Evolutionary conservation across 805 yeast genomes (phyloP), one percentile per base, ranked within the genome.

Genomic region (Saccharomycopsis guyanensis): DNA sequence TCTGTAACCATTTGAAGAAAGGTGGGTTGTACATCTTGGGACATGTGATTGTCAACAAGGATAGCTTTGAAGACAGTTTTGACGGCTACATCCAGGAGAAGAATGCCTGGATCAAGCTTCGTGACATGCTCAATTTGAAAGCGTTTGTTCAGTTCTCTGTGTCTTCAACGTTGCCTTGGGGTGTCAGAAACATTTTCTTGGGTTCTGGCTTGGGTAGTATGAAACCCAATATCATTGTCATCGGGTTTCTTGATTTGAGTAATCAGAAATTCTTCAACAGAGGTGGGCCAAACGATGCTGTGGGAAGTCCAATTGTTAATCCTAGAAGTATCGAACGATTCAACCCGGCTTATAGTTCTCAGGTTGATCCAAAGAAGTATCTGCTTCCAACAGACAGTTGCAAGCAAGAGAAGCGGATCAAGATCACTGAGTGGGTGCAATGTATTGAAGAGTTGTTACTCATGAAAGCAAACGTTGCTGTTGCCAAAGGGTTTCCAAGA

Each of bases 191-290:
- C 59, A 88, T 93, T 7, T 88, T 77, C 49, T 62, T 91, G 50
- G 97, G 97, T 0, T 84, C 95, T 2, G 99, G 99, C 0, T 68
- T 93, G n/a, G 99, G 99, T 5, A 97, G 96, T 10, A 93, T 93
- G 98, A 82, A 78, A 57, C 98, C 98, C 1, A 93, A 93, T 59
- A 89, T 93, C 43, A 86, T 96, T 0, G 94, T 93, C 0, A 51
- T 93, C 27, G 97, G 97, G 0, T 88, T 88, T 57, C 86, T 82
- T 55, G 95, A 91, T 58, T 68, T 82, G 50, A 63, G 61, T 19
- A 41, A 45, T 19, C 48, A 40, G 22, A 46, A 33, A 46, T 24
- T 23, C 19, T 39, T n/a, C 31, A 35, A n/a, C 24, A 22, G 38
- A 10, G 24, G 43, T 20, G 29, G 19, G 20, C n/a, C n/a, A n/a